Evolutionary conservation across 495 filamentous ascomycete species (phyloP), one percentile per base, ranked within the genome.

Genomic region (Xylaria intraflava): DNA sequence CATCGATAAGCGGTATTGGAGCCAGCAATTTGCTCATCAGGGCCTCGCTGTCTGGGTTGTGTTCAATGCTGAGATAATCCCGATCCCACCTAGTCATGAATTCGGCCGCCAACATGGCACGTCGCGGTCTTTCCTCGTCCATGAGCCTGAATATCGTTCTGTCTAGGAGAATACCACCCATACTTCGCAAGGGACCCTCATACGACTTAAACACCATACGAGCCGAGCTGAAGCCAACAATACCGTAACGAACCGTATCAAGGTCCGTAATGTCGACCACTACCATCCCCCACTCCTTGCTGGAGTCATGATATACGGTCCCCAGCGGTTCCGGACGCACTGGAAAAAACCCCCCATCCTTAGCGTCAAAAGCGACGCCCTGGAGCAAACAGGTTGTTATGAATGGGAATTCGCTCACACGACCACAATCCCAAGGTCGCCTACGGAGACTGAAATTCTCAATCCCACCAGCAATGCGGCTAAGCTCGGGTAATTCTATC

Each of bases 221-320:
- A 19, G 45, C 23, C 12, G 35, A 43, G 22, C 14, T n/a, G 50
- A 59, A 59, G 41, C 44, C 56, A 19, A 59, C 51, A 31, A 59
- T 59, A 8, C 56, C 56, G 41, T 55, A 59, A 24, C 45, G 51
- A n/a, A 59, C 45, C 19, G 7, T 40, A 27, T 55, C 44, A 16
- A 59, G 44, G 6, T 55, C 20, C 16, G 51, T 59, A 29, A 59
- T 59, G 23, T 59, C 56, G n/a, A 59, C 51, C 1, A 59, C 51
- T 9, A 51, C 56, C 51, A 59, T 55, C 19, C 56, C 56, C 43
- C 46, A 55, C 35, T 50, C 45, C 11, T 38, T 40, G 51, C 44
- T 49, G 17, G 43, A 45, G 31, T 59, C 56, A 22, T 51, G 56
- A 40, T 55, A 59, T 38, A 59, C 56, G 16, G 56, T 55, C 6